These are phyloP conservation scores for Magnaporthiopsis rhizophila DNA, from an alignment of 2,329 filamentous ascomycete species.

Conservation along the genomic window DNA sequence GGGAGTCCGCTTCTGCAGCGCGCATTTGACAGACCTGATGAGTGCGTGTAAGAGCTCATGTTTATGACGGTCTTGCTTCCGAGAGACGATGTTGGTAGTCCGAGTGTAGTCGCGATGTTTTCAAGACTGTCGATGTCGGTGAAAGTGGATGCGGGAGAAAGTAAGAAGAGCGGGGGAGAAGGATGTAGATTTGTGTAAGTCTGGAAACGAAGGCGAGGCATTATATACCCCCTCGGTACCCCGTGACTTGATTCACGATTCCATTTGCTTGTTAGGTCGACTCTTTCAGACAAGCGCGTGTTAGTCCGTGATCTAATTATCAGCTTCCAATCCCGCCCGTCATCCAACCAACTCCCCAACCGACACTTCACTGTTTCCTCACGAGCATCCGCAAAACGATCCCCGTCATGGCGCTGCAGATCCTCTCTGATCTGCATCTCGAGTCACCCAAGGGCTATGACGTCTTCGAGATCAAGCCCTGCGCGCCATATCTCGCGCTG, in stretches of 20 bases:
- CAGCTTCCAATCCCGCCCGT: background rate
- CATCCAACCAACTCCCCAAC: background rate
- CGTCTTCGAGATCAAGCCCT: conserved; percentile 36
- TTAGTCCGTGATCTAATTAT: background rate
- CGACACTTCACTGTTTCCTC: background rate
- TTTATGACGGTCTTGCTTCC: no score
- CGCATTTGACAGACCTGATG: no score
- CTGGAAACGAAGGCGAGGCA: no score
- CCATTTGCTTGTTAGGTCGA: background rate
- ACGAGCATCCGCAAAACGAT: background rate
- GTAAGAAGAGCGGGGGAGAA: no score
- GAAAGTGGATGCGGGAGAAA: no score
- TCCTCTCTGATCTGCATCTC: conserved; percentile 52
- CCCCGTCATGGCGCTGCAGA: conserved; percentile 26
- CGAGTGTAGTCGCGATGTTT: no score
- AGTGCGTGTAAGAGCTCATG: no score
- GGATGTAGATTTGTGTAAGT: no score
- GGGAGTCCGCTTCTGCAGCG: background rate
- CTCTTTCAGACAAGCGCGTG: background rate
- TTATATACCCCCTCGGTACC: no score
- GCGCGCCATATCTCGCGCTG: conserved; percentile 43
- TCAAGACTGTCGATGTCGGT: no score
- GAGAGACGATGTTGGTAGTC: no score
- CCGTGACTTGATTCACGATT: no score
- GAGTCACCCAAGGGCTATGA: conserved; percentile 42